A percentile compares a stretch with the other conserved stretches of the same genome.
Conservation (phyloP, 495 filamentous ascomycete species). For the Aspergillus leporis region DNA sequence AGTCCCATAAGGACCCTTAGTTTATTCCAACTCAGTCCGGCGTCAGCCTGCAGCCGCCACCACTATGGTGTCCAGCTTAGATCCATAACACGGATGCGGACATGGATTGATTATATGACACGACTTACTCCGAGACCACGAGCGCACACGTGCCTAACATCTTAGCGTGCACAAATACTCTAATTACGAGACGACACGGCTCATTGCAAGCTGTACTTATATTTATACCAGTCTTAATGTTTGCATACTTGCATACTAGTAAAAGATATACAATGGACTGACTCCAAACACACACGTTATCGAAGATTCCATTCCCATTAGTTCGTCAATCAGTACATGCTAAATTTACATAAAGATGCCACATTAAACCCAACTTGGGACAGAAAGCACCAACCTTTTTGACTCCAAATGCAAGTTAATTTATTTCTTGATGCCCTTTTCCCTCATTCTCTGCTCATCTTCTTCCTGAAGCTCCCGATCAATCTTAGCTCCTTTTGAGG, state of each 20-base stretch:
- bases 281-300: background rate
- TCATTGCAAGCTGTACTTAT: slow-evolving; percentile 7
- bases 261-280: background rate
- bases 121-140: background rate
- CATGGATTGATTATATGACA: background rate
- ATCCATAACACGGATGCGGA: background rate
- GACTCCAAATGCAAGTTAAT: background rate
- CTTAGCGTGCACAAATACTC: background rate
- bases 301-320: background rate
- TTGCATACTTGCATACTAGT: background rate
- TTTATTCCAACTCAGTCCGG: background rate
- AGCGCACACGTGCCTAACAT: background rate
- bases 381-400: background rate
- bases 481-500: slow-evolving; percentile 68
- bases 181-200: slow-evolving; percentile 21
- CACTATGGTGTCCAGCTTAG: too few relatives aligned
- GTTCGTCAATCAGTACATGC: slow-evolving; percentile 9
- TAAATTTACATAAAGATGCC: background rate
- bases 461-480: slow-evolving; percentile 69
- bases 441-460: slow-evolving; percentile 63
- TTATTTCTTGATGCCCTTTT: slow-evolving; percentile 57
- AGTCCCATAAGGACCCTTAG: too few relatives aligned
- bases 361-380: background rate
- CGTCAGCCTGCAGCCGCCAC: too few relatives aligned
- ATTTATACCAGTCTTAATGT: slow-evolving; percentile 7